Evolutionary conservation across 148 eudicot species (phyloP).

Genomic region (Vaccinium corymbosum): DNA sequence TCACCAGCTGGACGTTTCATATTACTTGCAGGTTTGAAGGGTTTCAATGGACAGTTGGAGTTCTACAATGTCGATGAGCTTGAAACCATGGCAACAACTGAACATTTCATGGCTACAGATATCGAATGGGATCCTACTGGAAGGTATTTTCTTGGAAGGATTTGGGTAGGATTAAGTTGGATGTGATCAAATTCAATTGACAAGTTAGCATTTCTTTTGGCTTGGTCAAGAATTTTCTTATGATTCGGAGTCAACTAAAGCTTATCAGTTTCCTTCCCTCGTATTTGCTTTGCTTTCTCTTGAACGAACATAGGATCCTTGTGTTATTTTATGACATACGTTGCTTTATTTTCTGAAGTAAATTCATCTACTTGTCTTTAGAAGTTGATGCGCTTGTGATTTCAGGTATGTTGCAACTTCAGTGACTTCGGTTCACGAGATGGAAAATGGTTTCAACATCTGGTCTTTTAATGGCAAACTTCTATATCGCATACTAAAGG

Average conservation of each 20-base stretch:
- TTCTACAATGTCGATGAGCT: constrained; percentile 94
- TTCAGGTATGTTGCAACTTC: constrained; percentile 84
- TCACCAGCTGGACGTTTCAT: constrained; percentile 82
- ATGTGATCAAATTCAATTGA: not conserved
- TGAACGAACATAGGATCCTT: constrained; percentile 1
- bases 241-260: not conserved
- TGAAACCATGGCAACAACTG: constrained; percentile 92
- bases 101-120: constrained; percentile 90
- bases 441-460: constrained; percentile 92
- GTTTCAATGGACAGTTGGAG: constrained; percentile 91
- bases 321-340: not conserved
- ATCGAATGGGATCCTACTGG: constrained; percentile 99
- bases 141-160: constrained; percentile 45
- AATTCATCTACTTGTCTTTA: not conserved
- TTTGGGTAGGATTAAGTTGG: not conserved
- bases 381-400: not conserved
- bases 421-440: constrained; percentile 92
- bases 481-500: constrained; percentile 73
- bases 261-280: too few relatives aligned
- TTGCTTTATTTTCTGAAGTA: not conserved
- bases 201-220: not conserved
- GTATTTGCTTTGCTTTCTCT: not conserved
- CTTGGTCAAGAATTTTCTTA: not conserved
- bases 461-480: constrained; percentile 94
- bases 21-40: constrained; percentile 83